Percentiles rank a stretch among this genome's conserved stretches.
Evolutionary conservation across 2,329 filamentous ascomycete species (phyloP).

Genomic region (Claviceps humidiphila): DNA sequence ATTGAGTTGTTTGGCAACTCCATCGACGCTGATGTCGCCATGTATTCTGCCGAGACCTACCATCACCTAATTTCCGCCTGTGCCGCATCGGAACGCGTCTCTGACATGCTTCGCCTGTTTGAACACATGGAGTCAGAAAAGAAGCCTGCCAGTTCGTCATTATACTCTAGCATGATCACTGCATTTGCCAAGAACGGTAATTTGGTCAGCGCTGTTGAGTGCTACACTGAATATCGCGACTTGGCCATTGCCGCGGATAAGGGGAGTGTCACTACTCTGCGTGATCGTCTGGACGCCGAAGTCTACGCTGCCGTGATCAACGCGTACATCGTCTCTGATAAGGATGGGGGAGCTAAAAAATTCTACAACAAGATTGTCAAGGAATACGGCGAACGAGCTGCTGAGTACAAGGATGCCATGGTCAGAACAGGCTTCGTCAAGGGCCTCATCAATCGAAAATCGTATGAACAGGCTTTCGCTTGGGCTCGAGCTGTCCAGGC

Average conservation of each 20-base stretch:
- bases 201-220: conserved; percentile 76
- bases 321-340: conserved; percentile 72
- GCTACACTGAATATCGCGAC: conserved; percentile 87
- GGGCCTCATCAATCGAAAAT: conserved; percentile 56
- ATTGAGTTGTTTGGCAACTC: conserved; percentile 77
- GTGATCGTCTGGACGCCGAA: conserved; percentile 63
- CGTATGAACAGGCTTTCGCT: conserved; percentile 59
- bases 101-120: conserved; percentile 83
- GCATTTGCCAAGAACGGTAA: conserved; percentile 76
- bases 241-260: conserved; percentile 76
- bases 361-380: conserved; percentile 72
- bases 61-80: conserved; percentile 76
- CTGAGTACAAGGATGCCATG: conserved; percentile 57
- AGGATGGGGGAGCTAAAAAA: conserved; percentile 66
- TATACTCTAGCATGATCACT: conserved; percentile 90
- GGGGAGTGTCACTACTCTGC: conserved; percentile 52
- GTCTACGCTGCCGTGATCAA: conserved; percentile 89
- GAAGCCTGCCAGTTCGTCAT: conserved; percentile 61
- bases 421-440: conserved; percentile 66
- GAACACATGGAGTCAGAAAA: conserved; percentile 78
- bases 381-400: conserved; percentile 43
- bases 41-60: conserved; percentile 73
- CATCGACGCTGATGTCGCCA: conserved; percentile 44
- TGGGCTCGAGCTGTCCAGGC: conserved; percentile 55
- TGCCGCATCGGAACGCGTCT: conserved; percentile 64